phyloP scores from a whole-genome alignment of 2,329 filamentous ascomycete species.

The Eurotiales sp. region DNA sequence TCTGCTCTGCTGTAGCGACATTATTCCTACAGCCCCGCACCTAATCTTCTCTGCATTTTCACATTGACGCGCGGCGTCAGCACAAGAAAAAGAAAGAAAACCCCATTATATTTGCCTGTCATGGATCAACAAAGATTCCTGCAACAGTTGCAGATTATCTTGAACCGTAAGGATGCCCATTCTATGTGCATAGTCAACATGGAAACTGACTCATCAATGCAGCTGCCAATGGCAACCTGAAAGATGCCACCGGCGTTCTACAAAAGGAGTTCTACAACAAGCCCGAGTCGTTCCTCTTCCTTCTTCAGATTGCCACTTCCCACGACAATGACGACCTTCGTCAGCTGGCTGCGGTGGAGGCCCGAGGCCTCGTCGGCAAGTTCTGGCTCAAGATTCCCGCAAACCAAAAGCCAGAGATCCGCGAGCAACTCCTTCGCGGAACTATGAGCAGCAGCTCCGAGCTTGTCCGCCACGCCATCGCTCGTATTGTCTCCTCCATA shows the following conservation, averaged over 20 bases:
- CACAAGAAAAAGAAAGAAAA: background rate
- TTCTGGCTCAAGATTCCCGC: slow-evolving; percentile 75
- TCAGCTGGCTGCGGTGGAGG: slow-evolving; percentile 89
- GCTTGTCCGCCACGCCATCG: slow-evolving; percentile 78
- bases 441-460: slow-evolving; percentile 74
- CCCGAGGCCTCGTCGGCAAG: slow-evolving; percentile 73
- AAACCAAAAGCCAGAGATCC: slow-evolving; percentile 74
- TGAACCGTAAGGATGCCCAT: slow-evolving; percentile 66
- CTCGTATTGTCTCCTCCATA: slow-evolving; percentile 82
- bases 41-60: background rate
- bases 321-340: slow-evolving; percentile 69
- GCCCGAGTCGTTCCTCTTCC: slow-evolving; percentile 75
- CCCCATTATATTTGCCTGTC: slow-evolving; percentile 20
- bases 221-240: slow-evolving; percentile 88
- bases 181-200: no score
- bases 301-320: slow-evolving; percentile 83
- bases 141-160: slow-evolving; percentile 78
- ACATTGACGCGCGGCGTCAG: slow-evolving; percentile 10
- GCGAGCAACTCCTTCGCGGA: slow-evolving; percentile 77
- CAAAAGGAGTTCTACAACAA: slow-evolving; percentile 92
- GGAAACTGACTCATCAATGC: slow-evolving; percentile 17
- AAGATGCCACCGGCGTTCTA: slow-evolving; percentile 82
- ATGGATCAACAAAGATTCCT: slow-evolving; percentile 85
- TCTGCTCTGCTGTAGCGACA: background rate
- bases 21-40: slow-evolving; percentile 10